Evolutionary conservation across 352 stramenopile genomes (phyloP), one percentile per base, ranked within the genome.

Genomic region (Stramenopiles sp.): DNA sequence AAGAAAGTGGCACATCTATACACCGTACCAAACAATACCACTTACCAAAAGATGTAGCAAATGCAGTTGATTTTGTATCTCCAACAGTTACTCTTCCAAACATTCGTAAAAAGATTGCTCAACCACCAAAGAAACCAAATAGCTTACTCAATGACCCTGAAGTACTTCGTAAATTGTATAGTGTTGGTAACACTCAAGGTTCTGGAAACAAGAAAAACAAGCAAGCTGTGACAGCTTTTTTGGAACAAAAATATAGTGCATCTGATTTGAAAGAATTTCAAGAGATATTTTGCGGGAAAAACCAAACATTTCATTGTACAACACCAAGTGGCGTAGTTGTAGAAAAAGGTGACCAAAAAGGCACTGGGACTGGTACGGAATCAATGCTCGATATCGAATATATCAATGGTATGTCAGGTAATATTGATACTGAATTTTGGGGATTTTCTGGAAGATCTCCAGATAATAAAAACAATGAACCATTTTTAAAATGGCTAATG

Each of bases 311-410:
- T 33, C 4, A 76, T 13, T 76, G 65, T 13, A 33, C 31, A 31
- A 33, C 30, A 13, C 30, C 65, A 7, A 13, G 4, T 31, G 65
- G 65, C 65, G 13, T 13, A 4, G 65, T 76, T 4, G 13, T 7
- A 33, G 13, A 4, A 33, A 33, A 33, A 20, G 65, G 65, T 13
- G 65, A 76, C 65, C 65, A 76, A 33, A 76, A 76, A 76, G 65
- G 65, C 4, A 4, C 81, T 6, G 73, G 81, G 0, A 80, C 86
- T 1, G 88, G 82, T 32, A 90, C 85, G 0, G 91, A 96, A 82
- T 88, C 88, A 7, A 94, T 88, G 23, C 82, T 96, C 0, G 91
- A 96, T 80, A 83, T 96, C 53, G 88, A 96, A 82, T 96, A 95
- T 82, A 86, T 96, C 69, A 94, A 89, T 23, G 89, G 88, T 20